Base-by-base conservation (phyloP, 768 basidiomycete genomes). In the Bullera alba region DNA sequence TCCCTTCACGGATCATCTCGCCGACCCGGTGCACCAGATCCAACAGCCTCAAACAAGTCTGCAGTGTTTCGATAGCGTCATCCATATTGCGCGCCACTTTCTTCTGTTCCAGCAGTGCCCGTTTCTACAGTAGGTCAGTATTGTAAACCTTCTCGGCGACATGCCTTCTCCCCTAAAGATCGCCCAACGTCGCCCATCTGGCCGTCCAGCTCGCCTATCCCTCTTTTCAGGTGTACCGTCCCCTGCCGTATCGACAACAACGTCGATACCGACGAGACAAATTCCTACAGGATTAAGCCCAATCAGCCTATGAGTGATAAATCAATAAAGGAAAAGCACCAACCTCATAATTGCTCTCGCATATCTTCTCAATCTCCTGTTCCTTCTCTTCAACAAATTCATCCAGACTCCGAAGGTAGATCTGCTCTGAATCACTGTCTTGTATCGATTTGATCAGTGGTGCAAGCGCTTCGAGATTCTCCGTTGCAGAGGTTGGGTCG, bases 221-320 rank as follows among this genome's bases (percentile, higher is more conserved):
- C 87, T 64, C 93, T 84, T 64, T 87, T 84, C 63, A 99, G 82
- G 73, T 85, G 89, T 60, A 85, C 87, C 30, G 95, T 97, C 66
- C 95, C 96, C 17, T 91, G 89, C 72, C 96, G 85, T 70, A 99
- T 89, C 41, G 85, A 85, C 73, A 96, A 85, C 55, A 99, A 78
- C 2, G 91, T 96, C n/a, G 90, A 89, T 15, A 96, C 91, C 17
- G 92, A 95, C 25, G 85, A 84, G 28, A 96, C 91, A 63, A 99
- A 99, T 74, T 97, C 93, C 74, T 92, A 44, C 38, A 8, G 29
- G 22, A 25, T 44, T 21, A 22, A 14, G 25, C 19, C 21, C 6
- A 22, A 14, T 44, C 43, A 8, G 32, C 32, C 8, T n/a, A 10
- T 34, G 10, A 8, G 10, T n/a, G 8, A 34, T 34, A 34, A 8